Conservation (phyloP, 2,329 filamentous ascomycete species). For the Scedosporium aurantiacum region DNA sequence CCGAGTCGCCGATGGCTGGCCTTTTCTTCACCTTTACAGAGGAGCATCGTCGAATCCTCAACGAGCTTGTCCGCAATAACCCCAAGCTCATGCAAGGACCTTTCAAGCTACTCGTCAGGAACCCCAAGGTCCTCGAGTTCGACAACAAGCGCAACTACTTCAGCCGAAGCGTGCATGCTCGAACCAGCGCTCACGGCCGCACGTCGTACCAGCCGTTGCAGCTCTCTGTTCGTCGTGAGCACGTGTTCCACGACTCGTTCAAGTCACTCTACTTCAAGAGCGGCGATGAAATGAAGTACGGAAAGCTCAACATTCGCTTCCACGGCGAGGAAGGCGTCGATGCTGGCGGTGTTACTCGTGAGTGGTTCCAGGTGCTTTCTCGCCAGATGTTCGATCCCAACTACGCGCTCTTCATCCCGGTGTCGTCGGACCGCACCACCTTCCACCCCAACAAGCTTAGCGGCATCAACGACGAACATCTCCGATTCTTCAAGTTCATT, state of each 20-base stretch:
- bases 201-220: constrained; percentile 64
- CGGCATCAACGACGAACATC: constrained; percentile 86
- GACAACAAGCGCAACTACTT: constrained; percentile 99
- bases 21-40: constrained; percentile 97
- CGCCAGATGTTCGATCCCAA: constrained; percentile 99
- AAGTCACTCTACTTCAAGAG: constrained; percentile 96
- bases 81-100: constrained; percentile 98
- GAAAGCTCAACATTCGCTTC: constrained; percentile 96
- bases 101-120: constrained; percentile 91
- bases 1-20: constrained; percentile 72
- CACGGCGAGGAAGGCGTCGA: constrained; percentile 96
- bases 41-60: constrained; percentile 92
- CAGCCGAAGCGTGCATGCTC: constrained; percentile 74
- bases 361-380: constrained; percentile 98
- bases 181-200: constrained; percentile 57
- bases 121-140: constrained; percentile 96
- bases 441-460: constrained; percentile 97
- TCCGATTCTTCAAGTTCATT: constrained; percentile 99
- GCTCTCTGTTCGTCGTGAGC: constrained; percentile 79
- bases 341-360: constrained; percentile 90
- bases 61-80: constrained; percentile 93
- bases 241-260: constrained; percentile 97
- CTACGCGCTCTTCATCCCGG: constrained; percentile 91
- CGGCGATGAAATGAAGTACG: constrained; percentile 96
- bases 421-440: constrained; percentile 92